Base-by-base conservation (phyloP, 2,329 filamentous ascomycete genomes). In the Alternaria atra region DNA sequence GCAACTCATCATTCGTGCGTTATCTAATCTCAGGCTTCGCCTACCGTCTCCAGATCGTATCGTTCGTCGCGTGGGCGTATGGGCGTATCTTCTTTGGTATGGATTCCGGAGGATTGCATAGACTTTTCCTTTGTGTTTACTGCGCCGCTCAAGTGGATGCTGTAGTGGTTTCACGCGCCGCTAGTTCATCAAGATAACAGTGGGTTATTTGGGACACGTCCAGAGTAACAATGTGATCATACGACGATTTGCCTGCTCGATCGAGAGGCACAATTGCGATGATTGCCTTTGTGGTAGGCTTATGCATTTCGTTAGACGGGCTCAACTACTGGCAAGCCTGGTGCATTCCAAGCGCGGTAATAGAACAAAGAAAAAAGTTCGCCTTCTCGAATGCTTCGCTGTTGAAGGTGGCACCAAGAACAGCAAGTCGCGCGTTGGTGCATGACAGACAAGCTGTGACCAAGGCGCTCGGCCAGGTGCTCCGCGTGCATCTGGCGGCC, bases 391-490 rank as follows among this genome's bases (percentile, higher is more conserved):
- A 55, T 46, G 53, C 43, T 55, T 55, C 53, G 52, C 52, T 44
- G 40, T 44, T 46, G 29, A 37, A 54, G 37, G 52, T 54, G 40
- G 40, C 39, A 42, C 55, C 63, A 17, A 61, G 60, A 60, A 55
- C 27, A 61, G 64, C 57, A 67, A 55, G 58, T 68, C 46, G 55
- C 43, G 63, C 61, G 61, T 40, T 58, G 58, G 55, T 68, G 60
- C 67, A 67, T 62, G 48, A 61, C 40, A 60, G 52, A 64, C 62
- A 65, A 63, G 62, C 62, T 51, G 37, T 48, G 42, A 43, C 51
- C 58, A 64, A 66, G 61, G 53, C 61, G 64, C 63, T 63, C 67
- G 67, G 65, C 64, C 64, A 67, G 65, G 48, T 52, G 47, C 67
- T 66, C 67, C 67, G 63, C 60, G 55, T 63, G 55, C 37, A 55